Evolutionary conservation across 2,329 filamentous ascomycete genomes (phyloP).

Genomic region (Ascocoryne sarcoides): DNA sequence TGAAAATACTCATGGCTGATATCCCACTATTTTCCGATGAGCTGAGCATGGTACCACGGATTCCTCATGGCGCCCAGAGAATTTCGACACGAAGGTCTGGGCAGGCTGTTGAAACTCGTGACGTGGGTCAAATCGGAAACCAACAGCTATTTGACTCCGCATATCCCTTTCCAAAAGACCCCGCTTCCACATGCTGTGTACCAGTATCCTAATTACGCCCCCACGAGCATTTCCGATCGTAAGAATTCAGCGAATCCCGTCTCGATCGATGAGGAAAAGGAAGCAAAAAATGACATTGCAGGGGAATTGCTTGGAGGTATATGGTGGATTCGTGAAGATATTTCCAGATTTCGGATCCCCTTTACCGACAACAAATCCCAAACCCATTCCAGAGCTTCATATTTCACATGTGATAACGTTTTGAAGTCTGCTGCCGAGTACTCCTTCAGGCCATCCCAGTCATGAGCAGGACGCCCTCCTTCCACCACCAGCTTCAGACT

Average conservation of each 20-base stretch:
- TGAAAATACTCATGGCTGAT: neutral
- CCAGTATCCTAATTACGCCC: slow-evolving; percentile 1
- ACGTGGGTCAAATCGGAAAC: neutral
- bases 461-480: slow-evolving; percentile 39
- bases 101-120: too few relatives aligned
- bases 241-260: slow-evolving; percentile 46
- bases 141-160: neutral
- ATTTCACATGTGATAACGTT: slow-evolving; percentile 33
- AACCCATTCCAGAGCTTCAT: slow-evolving; percentile 49
- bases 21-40: neutral
- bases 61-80: neutral
- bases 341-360: slow-evolving; percentile 40
- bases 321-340: slow-evolving; percentile 44
- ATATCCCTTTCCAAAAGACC: neutral
- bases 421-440: slow-evolving; percentile 40
- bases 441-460: slow-evolving; percentile 41
- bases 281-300: slow-evolving; percentile 48
- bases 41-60: neutral
- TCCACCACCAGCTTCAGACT: slow-evolving; percentile 44
- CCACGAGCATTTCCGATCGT: slow-evolving; percentile 28
- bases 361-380: slow-evolving; percentile 43
- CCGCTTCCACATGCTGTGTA: neutral
- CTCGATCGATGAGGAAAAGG: slow-evolving; percentile 52
- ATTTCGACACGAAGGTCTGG: neutral
- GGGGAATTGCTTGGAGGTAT: slow-evolving; percentile 44